Evolutionary conservation across 441 rosid species (phyloP), one percentile per base, ranked within the genome.

Genomic region (Euphorbia celastroides): DNA sequence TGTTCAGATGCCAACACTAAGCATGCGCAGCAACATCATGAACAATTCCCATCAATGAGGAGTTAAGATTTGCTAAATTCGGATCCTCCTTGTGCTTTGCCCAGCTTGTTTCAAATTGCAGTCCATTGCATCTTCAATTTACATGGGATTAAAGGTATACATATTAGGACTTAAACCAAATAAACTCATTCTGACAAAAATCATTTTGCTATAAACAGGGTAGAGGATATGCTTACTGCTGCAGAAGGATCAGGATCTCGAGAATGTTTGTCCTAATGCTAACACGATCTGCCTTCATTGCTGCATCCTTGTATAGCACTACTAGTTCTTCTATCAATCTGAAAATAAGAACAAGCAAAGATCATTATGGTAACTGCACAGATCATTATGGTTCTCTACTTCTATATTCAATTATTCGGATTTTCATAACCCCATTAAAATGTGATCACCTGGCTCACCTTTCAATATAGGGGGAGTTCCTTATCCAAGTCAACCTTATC

Each of bases 321-420:
- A 81, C 78, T 44, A 88, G 95, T 72, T 89, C 97, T 72, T 84
- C 86, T 70, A 86, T 89, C 83, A 93, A 85, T 78, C 98, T 93
- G 82, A 71, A 57, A 32, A 14, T 28, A 60, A 34, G 23, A 60
- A 63, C 57, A 57, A 17, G 65, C 5, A 46, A 51, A 19, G 10
- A 32, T 63, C 36, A 50, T 38, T 38, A 58, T 11, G 2, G 22
- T 26, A 25, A 60, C 44, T 8, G 10, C 14, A 52, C 8, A 16
- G 9, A 41, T 41, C 12, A 30, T 28, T 23, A 31, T 34, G 13
- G 5, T 50, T n/a, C n/a, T 34, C 19, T n/a, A 10, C 16, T 27
- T 65, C 66, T 11, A 57, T 19, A 55, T 23, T 38, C 23, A 48
- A 25, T 51, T 11, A 41, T 10, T 8, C 12, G 25, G n/a, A n/a